phyloP scores from a whole-genome alignment of 139 green algal genomes.

The Chlorella sp. region DNA sequence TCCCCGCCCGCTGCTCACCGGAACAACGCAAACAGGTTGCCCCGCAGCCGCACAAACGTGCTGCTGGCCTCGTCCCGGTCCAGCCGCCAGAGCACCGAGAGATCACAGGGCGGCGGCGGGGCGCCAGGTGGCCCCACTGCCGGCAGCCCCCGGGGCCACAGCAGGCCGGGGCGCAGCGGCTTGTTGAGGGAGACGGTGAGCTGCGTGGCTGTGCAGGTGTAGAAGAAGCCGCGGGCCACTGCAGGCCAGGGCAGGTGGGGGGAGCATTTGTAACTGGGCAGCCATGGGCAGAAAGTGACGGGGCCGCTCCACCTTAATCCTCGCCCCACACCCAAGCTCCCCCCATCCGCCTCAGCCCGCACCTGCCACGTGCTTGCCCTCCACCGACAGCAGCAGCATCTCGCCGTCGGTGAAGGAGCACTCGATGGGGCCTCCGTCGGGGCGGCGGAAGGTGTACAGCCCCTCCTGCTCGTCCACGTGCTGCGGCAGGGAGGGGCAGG shows the following conservation, averaged over 20 bases:
- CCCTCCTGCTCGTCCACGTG: constrained; percentile 26
- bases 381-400: constrained; percentile 70
- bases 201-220: not conserved
- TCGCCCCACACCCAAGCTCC: not conserved
- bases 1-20: not conserved
- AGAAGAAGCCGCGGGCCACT: constrained; percentile 38
- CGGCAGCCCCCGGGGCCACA: not conserved
- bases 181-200: constrained; percentile 46
- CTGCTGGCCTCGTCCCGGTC: constrained; percentile 75
- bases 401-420: constrained; percentile 61
- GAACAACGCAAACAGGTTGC: constrained; percentile 64
- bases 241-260: not conserved
- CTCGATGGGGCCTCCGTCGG: not conserved
- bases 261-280: not conserved
- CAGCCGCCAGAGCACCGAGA: constrained; percentile 67
- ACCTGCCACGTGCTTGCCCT: constrained; percentile 48
- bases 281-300: not conserved
- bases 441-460: constrained; percentile 34
- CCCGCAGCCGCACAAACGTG: constrained; percentile 59
- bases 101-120: constrained; percentile 2
- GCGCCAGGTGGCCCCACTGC: no score
- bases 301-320: no score
- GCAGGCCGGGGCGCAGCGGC: constrained; percentile 36
- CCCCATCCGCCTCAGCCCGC: not conserved
- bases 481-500: not conserved